phyloP scores from a whole-genome alignment of 805 yeast genomes.

The Cyberlindnera maritima region DNA sequence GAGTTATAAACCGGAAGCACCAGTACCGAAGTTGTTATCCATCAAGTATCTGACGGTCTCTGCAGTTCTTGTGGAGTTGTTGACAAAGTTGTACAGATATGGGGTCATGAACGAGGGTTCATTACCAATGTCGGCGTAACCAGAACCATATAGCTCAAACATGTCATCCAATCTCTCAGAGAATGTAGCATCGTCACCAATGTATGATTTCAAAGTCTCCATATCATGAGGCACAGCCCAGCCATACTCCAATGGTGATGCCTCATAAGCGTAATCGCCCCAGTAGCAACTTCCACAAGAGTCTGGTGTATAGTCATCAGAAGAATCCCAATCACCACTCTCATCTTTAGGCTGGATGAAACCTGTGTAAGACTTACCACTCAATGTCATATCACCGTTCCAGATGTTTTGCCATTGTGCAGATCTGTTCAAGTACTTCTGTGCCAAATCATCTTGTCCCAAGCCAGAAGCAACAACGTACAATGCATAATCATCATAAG shows the following conservation, averaged over 20 bases:
- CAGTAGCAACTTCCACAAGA: constrained; percentile 36
- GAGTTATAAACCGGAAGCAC: constrained; percentile 32
- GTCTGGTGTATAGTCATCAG: constrained; percentile 29
- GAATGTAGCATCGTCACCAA: constrained; percentile 30
- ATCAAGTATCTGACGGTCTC: constrained; percentile 32
- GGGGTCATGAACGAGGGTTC: constrained; percentile 39
- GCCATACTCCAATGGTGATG: constrained; percentile 34
- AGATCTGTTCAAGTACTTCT: constrained; percentile 32
- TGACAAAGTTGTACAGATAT: constrained; percentile 33
- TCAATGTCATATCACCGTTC: constrained; percentile 29
- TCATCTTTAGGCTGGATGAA: constrained; percentile 34
- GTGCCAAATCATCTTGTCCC: constrained; percentile 22
- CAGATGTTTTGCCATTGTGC: constrained; percentile 37
- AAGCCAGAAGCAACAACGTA: constrained; percentile 34
- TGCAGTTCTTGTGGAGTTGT: constrained; percentile 29
- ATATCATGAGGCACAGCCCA: constrained; percentile 37
- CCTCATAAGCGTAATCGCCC: constrained; percentile 35
- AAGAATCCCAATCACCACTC: constrained; percentile 29
- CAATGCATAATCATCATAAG: constrained; percentile 36
- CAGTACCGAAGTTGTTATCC: constrained; percentile 27
- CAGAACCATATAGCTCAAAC: constrained; percentile 31
- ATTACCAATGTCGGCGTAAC: constrained; percentile 35
- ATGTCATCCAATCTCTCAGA: constrained; percentile 34
- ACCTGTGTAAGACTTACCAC: constrained; percentile 28
- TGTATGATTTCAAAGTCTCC: constrained; percentile 26